A percentile compares a stretch with the other conserved stretches of the same genome.
phyloP scores from a whole-genome alignment of 1,284 basidiomycete species.

The Ustilago shanxiensis region DNA sequence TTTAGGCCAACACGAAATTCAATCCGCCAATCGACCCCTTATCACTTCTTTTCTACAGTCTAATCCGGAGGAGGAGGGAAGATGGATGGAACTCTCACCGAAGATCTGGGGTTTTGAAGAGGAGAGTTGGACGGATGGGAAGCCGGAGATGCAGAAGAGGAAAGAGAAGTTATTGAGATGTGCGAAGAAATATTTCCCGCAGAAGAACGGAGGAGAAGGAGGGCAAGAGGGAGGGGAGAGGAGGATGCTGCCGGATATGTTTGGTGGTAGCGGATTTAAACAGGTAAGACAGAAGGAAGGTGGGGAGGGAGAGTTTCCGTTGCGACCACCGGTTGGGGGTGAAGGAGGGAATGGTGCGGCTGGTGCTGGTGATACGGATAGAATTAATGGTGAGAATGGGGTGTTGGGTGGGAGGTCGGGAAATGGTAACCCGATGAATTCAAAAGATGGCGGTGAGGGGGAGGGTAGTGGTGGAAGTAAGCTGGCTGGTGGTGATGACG shows the following conservation, averaged over 20 bases:
- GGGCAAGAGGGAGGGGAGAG: neutral
- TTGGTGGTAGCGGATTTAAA: conserved; percentile 7
- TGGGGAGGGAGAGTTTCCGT: neutral
- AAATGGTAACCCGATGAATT: neutral
- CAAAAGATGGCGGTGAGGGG: too few relatives aligned
- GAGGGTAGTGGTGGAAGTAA: neutral
- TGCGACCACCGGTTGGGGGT: neutral
- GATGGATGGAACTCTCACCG: conserved; percentile 16
- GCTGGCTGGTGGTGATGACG: neutral
- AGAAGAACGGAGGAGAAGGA: neutral
- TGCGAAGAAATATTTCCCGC: neutral
- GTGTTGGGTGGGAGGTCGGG: neutral
- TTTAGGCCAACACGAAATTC: conserved; percentile 15
- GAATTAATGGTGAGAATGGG: neutral
- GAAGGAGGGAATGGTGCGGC: neutral
- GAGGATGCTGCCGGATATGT: conserved; percentile 11
- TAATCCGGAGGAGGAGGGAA: conserved; percentile 4
- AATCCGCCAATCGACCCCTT: too few relatives aligned
- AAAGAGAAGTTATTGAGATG: conserved; percentile 14
- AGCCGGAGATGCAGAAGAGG: conserved; percentile 5
- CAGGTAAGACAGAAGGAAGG: neutral
- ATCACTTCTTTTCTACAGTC: conserved; percentile 16
- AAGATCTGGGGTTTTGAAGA: conserved; percentile 25
- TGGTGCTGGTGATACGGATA: neutral
- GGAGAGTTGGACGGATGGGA: conserved; percentile 25